These are phyloP conservation scores for Primulina huaijiensis DNA, from an alignment of 257 asterid genomes.

Conservation along the genomic window DNA sequence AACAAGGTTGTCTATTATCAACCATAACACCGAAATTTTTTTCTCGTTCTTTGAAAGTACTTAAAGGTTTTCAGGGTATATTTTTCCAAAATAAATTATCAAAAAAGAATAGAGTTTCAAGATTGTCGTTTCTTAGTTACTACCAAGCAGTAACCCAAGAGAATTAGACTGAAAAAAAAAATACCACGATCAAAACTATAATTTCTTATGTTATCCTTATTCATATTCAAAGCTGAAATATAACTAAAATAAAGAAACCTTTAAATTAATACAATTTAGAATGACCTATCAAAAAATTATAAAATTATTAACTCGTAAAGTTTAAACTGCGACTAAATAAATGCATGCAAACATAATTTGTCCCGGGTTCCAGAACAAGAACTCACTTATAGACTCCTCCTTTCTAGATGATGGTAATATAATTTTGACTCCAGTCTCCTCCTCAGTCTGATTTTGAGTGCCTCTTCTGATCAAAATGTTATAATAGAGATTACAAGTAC, in stretches of 20 bases:
- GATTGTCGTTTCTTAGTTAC: too few relatives aligned
- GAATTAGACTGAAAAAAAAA: too few relatives aligned
- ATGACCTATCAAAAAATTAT: background rate
- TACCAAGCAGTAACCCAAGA: too few relatives aligned
- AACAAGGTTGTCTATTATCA: too few relatives aligned
- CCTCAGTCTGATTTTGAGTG: conserved; percentile 59
- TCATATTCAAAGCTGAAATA: conserved; percentile 3
- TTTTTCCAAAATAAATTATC: too few relatives aligned
- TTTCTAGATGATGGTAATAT: conserved; percentile 54
- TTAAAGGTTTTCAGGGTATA: too few relatives aligned
- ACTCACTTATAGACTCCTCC: conserved; percentile 73
- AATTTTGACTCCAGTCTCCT: conserved; percentile 57
- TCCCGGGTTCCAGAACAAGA: conserved; percentile 26
- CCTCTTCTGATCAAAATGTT: conserved; percentile 52
- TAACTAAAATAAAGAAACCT: conserved; percentile 5
- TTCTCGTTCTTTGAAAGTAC: too few relatives aligned
- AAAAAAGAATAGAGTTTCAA: too few relatives aligned
- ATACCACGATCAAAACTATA: too few relatives aligned
- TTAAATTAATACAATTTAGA: conserved; percentile 5
- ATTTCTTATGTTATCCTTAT: too few relatives aligned
- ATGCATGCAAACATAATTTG: conserved; percentile 13
- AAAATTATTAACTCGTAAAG: background rate
- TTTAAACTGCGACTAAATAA: conserved; percentile 13
- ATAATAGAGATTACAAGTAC: conserved; percentile 15
- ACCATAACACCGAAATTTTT: too few relatives aligned